Evolutionary conservation across 1,139 yeast genomes (phyloP), one percentile per base, ranked within the genome.

Genomic region (Diutina catenulata): DNA sequence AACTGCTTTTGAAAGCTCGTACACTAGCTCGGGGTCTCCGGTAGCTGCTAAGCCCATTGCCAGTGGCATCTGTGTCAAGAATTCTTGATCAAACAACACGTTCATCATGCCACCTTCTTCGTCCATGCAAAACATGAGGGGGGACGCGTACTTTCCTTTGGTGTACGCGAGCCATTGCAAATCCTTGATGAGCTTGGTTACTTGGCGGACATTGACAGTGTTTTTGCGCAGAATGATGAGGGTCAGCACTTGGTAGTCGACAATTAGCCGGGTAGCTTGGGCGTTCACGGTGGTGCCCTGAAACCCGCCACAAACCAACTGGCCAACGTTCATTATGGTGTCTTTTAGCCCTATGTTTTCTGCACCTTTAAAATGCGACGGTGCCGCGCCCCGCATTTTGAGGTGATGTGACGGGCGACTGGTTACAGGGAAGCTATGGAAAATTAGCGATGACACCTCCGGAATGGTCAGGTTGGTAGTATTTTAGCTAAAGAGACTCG

Each of bases 31-130:
- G 10, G 62, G 51, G 40, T 72, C 70, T 4, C 71, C 70, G 0
- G 78, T 68, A 14, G 82, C 80, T 1, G 76, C 72, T 29, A 76
- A 53, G 3, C 78, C 82, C 80, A 76, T 74, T 14, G 79, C 76
- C 3, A 79, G 74, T 0, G 83, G 83, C 45, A 70, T 74, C 50
- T 76, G 82, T 8, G 77, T 69, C 23, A 76, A 52, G 42, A 56
- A 60, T 9, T 66, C 64, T 4, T 69, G 64, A 46, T 75, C 80
- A 48, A 70, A 72, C 33, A 76, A 56, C 22, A 77, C 65, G 51
- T 76, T 75, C 55, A 74, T 40, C 74, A 72, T 46, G 51, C 66
- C 55, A 3, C 59, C 59, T 37, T 68, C 74, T 43, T 66, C 71
- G 45, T 69, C 59, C 13, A 54, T 47, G 13, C 57, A 57, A 40